A percentile compares a stretch with the other conserved stretches of the same genome.
Conservation (phyloP, 306 rosid genomes). For the Fragaria vesca region DNA sequence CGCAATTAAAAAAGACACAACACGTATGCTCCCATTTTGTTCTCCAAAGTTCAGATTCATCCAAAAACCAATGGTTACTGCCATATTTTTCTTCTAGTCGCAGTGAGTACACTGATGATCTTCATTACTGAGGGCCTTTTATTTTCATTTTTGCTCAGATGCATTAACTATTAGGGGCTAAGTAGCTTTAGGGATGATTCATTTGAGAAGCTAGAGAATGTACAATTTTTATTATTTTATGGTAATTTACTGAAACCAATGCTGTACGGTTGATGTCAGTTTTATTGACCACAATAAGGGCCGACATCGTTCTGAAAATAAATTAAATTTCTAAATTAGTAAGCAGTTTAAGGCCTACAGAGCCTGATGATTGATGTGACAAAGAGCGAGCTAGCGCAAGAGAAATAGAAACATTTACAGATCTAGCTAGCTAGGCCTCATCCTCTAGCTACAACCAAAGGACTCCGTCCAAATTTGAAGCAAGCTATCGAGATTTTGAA, state of each 20-base stretch:
- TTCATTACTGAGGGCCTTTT: neutral
- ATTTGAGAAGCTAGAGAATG: neutral
- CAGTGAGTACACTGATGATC: no score
- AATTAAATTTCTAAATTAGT: conserved; percentile 1
- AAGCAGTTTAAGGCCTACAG: conserved; percentile 7
- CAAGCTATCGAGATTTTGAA: neutral
- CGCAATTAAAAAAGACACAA: no score
- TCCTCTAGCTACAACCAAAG: neutral
- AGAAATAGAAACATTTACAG: neutral
- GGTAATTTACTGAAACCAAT: conserved; percentile 20
- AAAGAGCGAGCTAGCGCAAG: neutral
- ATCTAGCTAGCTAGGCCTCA: neutral
- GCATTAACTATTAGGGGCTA: neutral
- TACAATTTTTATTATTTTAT: neutral
- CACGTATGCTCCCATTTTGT: no score
- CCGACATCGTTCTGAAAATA: conserved; percentile 7
- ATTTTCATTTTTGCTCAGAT: neutral
- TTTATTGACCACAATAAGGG: conserved; percentile 9
- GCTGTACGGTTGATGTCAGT: conserved; percentile 18
- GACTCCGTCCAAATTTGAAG: neutral
- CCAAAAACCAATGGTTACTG: no score
- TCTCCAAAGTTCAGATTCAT: no score
- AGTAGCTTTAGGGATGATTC: neutral
- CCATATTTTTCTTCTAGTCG: no score
- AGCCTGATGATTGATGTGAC: conserved; percentile 13